Evolutionary conservation across 768 basidiomycete species (phyloP).

Genomic region (Leccinum arenicola): DNA sequence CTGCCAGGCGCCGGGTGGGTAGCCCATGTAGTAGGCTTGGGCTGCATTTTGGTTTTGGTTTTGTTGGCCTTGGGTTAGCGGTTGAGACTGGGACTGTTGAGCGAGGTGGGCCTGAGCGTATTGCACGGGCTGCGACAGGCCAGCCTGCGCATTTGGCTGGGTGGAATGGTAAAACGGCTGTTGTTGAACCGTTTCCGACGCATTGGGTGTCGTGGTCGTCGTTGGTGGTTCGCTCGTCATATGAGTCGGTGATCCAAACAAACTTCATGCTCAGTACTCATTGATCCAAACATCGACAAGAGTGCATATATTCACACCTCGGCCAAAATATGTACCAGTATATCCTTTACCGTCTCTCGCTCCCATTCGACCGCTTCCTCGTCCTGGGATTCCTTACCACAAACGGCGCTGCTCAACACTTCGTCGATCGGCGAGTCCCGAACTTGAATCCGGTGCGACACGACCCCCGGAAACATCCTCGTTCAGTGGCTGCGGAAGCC

Average conservation of each 20-base stretch:
- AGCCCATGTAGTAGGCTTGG: constrained; percentile 34
- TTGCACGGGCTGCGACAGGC: constrained; percentile 19
- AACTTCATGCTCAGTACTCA: neutral
- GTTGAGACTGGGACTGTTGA: constrained; percentile 19
- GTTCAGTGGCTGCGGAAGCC: neutral
- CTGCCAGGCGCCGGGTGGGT: constrained; percentile 32
- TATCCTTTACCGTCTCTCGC: constrained; percentile 59
- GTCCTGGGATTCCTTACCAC: constrained; percentile 30
- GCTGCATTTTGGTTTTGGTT: constrained; percentile 26
- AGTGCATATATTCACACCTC: constrained; percentile 40
- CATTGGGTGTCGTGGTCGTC: constrained; percentile 32
- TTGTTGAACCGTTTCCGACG: constrained; percentile 2
- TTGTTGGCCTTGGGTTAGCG: constrained; percentile 24
- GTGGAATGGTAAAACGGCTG: constrained; percentile 14
- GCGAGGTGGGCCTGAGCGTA: constrained; percentile 19
- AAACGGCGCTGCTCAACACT: constrained; percentile 59
- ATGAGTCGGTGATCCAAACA: constrained; percentile 5
- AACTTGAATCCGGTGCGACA: constrained; percentile 73
- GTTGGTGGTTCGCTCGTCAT: constrained; percentile 44
- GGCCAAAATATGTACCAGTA: constrained; percentile 56
- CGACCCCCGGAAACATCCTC: constrained; percentile 60
- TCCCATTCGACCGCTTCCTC: constrained; percentile 32
- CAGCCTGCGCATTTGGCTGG: constrained; percentile 13
- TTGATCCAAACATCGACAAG: neutral
- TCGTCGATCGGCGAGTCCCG: constrained; percentile 71